Evolutionary conservation across 2,329 filamentous ascomycete genomes (phyloP), one percentile per base, ranked within the genome.

Genomic region (Lachnellula cervina): DNA sequence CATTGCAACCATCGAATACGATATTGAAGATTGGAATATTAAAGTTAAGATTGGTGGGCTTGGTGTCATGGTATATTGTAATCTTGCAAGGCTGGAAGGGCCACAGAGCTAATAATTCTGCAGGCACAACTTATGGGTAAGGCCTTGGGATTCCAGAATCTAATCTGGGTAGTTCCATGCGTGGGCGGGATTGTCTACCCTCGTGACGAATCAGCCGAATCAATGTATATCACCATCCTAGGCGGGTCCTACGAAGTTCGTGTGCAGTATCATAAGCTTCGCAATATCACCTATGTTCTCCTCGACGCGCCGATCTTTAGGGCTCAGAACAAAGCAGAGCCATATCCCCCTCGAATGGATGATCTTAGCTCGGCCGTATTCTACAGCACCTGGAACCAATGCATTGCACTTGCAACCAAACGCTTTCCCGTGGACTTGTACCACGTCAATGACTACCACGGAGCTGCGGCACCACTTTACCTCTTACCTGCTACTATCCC

Each of bases 31-130:
- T 66, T 87, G 84, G 81, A 76, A 71, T 4, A 84, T 88, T 71
- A 87, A 86, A 70, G 83, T 88, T 71, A 88, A 88, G 71, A 88
- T 88, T 47, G 84, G 84, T 57, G 84, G 84, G 58, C 74, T 88
- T 4, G 84, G 84, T 68, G 84, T 87, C 58, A 88, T 88, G 84
- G 83, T 32, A 32, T 32, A 9, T 32, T 35, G 9, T 34, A 34
- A 11, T n/a, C 73, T 70, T 52, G 73, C 28, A 32, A 32, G 28
- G 28, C 3, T 9, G 8, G 28, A 32, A 32, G 28, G 9, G 9
- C 28, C 2, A 32, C 9, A 2, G 9, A 11, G 28, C 28, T 32
- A 32, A 32, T 11, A 32, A 11, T 9, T 32, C 28, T 32, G 4
- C 9, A 32, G 28, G 28, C 73, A 34, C 38, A 38, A 7, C 47